phyloP scores from a whole-genome alignment of 108 stramenopile genomes.

The Ochromonas danica region DNA sequence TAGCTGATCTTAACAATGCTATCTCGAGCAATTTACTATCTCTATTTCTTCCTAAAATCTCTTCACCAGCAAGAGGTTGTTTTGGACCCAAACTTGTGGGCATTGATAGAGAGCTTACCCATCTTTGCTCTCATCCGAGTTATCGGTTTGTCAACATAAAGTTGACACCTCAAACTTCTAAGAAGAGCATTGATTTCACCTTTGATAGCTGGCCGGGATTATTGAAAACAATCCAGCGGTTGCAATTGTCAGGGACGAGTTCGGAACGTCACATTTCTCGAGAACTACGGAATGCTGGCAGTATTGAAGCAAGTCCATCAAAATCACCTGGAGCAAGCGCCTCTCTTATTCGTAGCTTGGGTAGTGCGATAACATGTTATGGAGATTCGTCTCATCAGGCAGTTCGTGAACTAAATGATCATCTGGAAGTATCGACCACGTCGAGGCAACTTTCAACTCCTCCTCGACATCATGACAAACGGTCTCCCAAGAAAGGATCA shows the following conservation, averaged over 20 bases:
- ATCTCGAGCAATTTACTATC: not conserved
- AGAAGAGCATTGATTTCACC: constrained; percentile 8
- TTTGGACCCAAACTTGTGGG: not conserved
- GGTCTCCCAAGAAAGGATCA: not conserved
- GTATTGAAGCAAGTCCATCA: not conserved
- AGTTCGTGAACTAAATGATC: not conserved
- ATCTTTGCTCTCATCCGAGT: not conserved
- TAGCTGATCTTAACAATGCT: constrained; percentile 7
- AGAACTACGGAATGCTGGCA: not conserved
- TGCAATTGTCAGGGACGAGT: constrained; percentile 16
- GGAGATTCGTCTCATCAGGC: not conserved
- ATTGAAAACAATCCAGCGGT: constrained; percentile 7
- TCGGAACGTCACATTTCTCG: constrained; percentile 5
- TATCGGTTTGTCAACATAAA: constrained; percentile 30
- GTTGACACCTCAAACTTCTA: constrained; percentile 25
- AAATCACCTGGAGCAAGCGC: not conserved
- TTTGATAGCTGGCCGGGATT: constrained; percentile 7
- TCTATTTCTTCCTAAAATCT: constrained; percentile 12
- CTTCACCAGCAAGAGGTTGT: not conserved
- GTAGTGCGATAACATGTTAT: not conserved
- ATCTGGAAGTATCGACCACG: not conserved
- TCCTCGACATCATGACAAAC: not conserved
- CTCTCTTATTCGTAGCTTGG: constrained; percentile 17
- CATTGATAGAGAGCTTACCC: not conserved
- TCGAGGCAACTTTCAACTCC: not conserved